Evolutionary conservation across 192 early-diverging fungal species (phyloP).

Genomic region (Coemansia sp.): DNA sequence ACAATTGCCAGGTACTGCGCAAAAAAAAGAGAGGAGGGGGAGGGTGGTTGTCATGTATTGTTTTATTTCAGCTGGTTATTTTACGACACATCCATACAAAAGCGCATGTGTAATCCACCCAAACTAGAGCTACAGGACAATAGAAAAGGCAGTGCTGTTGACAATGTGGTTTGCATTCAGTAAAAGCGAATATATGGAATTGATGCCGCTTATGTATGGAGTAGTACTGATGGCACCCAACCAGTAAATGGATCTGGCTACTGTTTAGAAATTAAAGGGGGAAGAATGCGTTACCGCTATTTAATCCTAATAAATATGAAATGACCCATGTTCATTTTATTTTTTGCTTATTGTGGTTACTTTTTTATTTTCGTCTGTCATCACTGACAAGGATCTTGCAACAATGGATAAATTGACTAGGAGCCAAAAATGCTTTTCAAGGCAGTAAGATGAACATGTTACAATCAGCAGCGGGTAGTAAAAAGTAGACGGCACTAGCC

Average conservation of each 20-base stretch:
- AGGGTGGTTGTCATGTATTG: neutral
- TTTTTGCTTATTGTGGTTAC: constrained; percentile 2
- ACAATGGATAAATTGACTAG: constrained; percentile 11
- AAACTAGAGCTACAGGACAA: too few species aligned
- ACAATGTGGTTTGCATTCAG: too few species aligned
- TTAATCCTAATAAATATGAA: neutral
- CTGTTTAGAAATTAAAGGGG: neutral
- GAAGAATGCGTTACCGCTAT: neutral
- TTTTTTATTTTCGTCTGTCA: neutral
- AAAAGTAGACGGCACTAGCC: neutral
- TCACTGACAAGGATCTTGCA: neutral
- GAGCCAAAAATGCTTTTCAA: constrained; percentile 2
- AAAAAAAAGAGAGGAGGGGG: neutral
- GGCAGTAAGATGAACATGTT: constrained; percentile 4
- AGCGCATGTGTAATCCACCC: too few species aligned
- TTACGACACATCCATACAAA: too few species aligned
- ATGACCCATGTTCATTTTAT: neutral
- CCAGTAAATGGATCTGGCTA: neutral
- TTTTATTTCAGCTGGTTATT: too few species aligned
- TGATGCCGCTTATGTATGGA: too few species aligned
- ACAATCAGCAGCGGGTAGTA: neutral
- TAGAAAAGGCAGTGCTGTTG: too few species aligned
- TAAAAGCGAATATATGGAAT: too few species aligned
- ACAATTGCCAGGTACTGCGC: constrained; percentile 9
- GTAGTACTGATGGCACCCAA: too few species aligned